Percentiles rank a stretch among this genome's conserved stretches.
phyloP scores from a whole-genome alignment of 179 eudicot genomes.

The Beta corolliflora region DNA sequence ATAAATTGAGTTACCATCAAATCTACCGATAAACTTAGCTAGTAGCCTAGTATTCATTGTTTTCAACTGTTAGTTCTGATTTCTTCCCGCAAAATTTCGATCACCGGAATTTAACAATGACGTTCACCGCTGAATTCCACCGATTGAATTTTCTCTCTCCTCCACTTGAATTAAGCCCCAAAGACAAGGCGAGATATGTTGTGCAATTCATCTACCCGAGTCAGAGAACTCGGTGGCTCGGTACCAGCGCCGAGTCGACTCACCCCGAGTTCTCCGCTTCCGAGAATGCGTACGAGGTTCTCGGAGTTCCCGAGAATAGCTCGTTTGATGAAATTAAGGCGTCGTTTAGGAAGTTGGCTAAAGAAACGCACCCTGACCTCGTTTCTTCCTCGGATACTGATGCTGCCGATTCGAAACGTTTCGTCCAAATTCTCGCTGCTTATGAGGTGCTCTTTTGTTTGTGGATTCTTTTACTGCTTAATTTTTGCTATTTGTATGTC shows the following conservation, averaged over 20 bases:
- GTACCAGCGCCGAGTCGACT: slow-evolving; percentile 49
- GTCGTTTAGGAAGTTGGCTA: slow-evolving; percentile 80
- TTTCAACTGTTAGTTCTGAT: neutral
- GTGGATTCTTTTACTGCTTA: neutral
- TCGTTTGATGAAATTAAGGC: slow-evolving; percentile 70
- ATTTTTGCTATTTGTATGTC: neutral
- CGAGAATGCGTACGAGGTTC: slow-evolving; percentile 67
- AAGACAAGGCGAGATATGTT: neutral
- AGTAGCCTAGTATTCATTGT: neutral
- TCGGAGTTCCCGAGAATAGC: slow-evolving; percentile 59
- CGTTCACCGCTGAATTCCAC: neutral
- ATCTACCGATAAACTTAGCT: neutral
- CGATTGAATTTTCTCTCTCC: slow-evolving; percentile 16
- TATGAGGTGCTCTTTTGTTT: slow-evolving; percentile 53
- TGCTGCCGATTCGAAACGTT: slow-evolving; percentile 51
- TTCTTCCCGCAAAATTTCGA: slow-evolving; percentile 20
- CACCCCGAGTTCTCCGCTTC: slow-evolving; percentile 57
- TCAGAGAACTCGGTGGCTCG: slow-evolving; percentile 38
- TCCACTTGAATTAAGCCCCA: neutral
- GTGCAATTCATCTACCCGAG: slow-evolving; percentile 23
- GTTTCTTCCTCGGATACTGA: slow-evolving; percentile 38
- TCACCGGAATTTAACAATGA: neutral
- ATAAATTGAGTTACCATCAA: neutral
- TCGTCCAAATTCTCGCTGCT: slow-evolving; percentile 76
- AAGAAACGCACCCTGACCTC: slow-evolving; percentile 88